Conservation (phyloP, 225 moss, liverwort and hornwort species). For the Ulota crispa region DNA sequence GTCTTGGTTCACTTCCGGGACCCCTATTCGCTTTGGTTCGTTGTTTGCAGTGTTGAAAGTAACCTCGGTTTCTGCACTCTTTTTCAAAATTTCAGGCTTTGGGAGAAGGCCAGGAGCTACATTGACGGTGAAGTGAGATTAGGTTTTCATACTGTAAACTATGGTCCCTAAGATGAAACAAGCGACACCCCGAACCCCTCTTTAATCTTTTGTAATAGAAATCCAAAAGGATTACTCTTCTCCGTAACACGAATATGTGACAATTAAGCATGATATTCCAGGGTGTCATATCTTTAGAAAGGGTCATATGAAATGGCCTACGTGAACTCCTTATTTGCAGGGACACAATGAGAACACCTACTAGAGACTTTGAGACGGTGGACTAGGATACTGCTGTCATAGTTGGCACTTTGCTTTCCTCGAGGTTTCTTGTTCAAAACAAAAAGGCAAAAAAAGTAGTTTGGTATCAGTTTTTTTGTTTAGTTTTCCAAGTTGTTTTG, state of each 20-base stretch:
- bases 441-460: no score
- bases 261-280: background rate
- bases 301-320: background rate
- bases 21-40: background rate
- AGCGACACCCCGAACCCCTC: background rate
- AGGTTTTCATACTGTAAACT: background rate
- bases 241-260: background rate
- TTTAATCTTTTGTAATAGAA: background rate
- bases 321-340: background rate
- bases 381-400: no score
- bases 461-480: no score
- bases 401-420: no score
- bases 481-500: no score
- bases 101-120: background rate
- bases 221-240: background rate
- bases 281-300: no score
- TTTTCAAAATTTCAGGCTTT: background rate
- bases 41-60: background rate
- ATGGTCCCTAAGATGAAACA: background rate
- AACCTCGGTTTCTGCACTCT: background rate
- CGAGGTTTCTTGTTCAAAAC: no score
- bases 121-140: background rate
- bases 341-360: background rate
- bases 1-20: slow-evolving; percentile 16
- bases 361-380: no score